Evolutionary conservation across 331 rosid genomes (phyloP), one percentile per base, ranked within the genome.

Genomic region (Quercus phellos): DNA sequence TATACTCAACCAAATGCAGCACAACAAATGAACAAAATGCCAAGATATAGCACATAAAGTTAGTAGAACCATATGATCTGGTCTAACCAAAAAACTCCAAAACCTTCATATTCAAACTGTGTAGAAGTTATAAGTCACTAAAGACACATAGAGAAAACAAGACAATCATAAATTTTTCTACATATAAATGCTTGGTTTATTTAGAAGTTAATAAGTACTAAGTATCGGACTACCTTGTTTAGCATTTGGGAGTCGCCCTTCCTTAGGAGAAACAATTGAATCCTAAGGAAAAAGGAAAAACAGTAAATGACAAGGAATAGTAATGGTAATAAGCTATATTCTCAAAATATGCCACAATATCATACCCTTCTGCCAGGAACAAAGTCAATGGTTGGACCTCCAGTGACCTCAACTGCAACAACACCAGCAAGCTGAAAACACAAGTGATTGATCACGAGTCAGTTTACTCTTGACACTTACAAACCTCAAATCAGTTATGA

Each of bases 351-450:
- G 60, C 21, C 19, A 66, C 53, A 58, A 63, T 42, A 61, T 18
- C 70, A n/a, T 81, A 92, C 95, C 90, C 77, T 92, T 85, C 98
- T 89, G 74, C 99, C 97, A 30, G 98, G 94, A 86, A 87, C 88
- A 81, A 88, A 91, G 70, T 91, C 89, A 79, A 94, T 42, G 32
- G 97, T 82, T 77, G 99, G 99, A 46, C 99, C 98, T 83, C 99
- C 99, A 55, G 98, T 92, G 82, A 94, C 90, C 90, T 94, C 98
- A 82, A 94, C 97, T 18, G 99, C 99, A 73, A 92, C 98, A 78
- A 92, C 98, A 82, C 99, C 98, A 0, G 97, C 99, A 80, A 92
- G 99, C 99, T 92, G 88, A 82, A 82, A 81, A 81, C 81, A 83
- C 68, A 76, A 70, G 46, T 71, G 67, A 67, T 50, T 76, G 51